Evolutionary conservation across 139 green algal genomes (phyloP).

Genomic region (Trebouxia sp.): DNA sequence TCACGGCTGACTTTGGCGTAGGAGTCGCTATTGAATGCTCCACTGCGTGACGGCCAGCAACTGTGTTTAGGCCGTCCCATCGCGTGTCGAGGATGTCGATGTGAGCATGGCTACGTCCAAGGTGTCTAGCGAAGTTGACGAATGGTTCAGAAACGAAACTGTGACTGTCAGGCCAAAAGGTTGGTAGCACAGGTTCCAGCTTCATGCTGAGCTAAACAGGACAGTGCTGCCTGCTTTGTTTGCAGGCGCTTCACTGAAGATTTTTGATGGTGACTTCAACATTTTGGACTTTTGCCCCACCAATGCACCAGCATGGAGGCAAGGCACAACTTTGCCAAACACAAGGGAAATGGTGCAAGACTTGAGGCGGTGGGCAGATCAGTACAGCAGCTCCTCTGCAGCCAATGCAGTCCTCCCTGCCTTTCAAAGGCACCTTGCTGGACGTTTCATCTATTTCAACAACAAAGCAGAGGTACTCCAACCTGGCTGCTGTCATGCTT

Average conservation of each 20-base stretch:
- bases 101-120: slow-evolving; percentile 15
- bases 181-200: neutral
- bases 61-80: neutral
- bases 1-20: neutral
- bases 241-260: neutral
- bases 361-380: neutral
- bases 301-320: neutral
- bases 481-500: neutral
- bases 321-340: neutral
- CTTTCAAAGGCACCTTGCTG: neutral
- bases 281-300: neutral
- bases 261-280: neutral
- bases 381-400: neutral
- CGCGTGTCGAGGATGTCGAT: neutral
- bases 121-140: neutral
- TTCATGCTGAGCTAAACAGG: neutral
- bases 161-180: neutral
- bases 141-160: neutral
- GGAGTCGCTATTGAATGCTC: slow-evolving; percentile 8
- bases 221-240: neutral
- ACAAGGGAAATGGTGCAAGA: neutral
- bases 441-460: neutral
- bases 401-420: neutral
- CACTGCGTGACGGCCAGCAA: neutral
- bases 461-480: neutral